These are phyloP conservation scores for Pseudocercospora musae DNA, from an alignment of 2,329 filamentous ascomycete genomes.

Conservation along the genomic window DNA sequence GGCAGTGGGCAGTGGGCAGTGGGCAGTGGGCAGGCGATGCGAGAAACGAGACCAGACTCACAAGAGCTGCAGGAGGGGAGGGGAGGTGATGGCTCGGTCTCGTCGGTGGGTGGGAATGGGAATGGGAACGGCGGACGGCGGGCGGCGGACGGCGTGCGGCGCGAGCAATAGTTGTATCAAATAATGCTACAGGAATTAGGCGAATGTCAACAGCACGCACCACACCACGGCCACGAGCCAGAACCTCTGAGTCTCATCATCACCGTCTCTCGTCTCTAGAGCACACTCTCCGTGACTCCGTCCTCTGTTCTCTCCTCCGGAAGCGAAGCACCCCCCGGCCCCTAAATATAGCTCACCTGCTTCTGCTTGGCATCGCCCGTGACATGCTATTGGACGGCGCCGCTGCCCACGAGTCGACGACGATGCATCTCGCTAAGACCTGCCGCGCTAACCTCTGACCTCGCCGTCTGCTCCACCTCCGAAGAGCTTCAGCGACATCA, in stretches of 20 bases:
- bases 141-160: no score
- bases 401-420: neutral
- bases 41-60: neutral
- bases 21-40: neutral
- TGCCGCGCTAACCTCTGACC: neutral
- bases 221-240: neutral
- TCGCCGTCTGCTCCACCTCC: neutral
- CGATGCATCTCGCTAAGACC: neutral
- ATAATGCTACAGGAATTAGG: no score
- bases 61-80: neutral
- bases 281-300: neutral
- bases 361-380: neutral
- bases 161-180: neutral
- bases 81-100: neutral
- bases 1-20: neutral
- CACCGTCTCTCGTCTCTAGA: neutral
- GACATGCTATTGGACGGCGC: neutral
- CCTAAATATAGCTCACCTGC: neutral
- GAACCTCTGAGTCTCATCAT: neutral
- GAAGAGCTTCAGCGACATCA: slow-evolving; percentile 9
- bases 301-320: neutral
- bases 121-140: neutral
- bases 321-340: neutral
- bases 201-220: neutral
- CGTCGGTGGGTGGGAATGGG: neutral